Base-by-base conservation (phyloP, 192 early-diverging fungal genomes). In the Backusella parvicylindrica region DNA sequence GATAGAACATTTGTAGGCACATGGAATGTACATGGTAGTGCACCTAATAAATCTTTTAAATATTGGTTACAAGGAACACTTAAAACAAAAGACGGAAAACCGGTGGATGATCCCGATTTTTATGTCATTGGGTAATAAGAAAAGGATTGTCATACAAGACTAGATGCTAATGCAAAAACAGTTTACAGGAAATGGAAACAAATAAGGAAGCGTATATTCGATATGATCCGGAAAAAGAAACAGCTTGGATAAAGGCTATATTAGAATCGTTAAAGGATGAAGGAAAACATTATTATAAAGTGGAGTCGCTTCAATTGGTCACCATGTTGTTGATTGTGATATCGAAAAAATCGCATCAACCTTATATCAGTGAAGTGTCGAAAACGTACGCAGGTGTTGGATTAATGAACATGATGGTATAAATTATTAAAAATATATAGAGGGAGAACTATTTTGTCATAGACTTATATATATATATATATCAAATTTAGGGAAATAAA, bases 151-250 rank as follows among this genome's bases (percentile, higher is more conserved):
- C 21, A 53, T n/a, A 36, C 13, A 49, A 0, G 18, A 26, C 1
- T 18, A 13, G 37, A 47, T 47, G 6, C n/a, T 41, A 41, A 41
- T 4, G 6, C 18, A 47, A n/a, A 49, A 35, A 74, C 35, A 93
- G 96, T 50, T 93, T 99, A 65, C 97, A 99, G 76, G 97, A 99
- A 82, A 84, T 99, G 18, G 95, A 97, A 77, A 81, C 94, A 33
- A 90, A 86, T 32, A 89, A 93, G 2, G 93, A 96, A 79, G 95
- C 97, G 3, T 98, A 94, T 79, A 77, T 98, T 38, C 85, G 92
- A 49, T 85, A 90, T 79, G 92, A 96, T 82, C 85, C 86, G 38
- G 84, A 87, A n/a, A 95, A 93, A 80, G 94, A 97, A 72, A 82
- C 83, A n/a, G 90, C 90, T 33, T 99, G 96, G 97, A 91, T 86